A percentile compares a stretch with the other conserved stretches of the same genome.
These are phyloP conservation scores for Conoideocrella luteorostrata DNA, from an alignment of 2,329 filamentous ascomycete species.

Conservation along the genomic window DNA sequence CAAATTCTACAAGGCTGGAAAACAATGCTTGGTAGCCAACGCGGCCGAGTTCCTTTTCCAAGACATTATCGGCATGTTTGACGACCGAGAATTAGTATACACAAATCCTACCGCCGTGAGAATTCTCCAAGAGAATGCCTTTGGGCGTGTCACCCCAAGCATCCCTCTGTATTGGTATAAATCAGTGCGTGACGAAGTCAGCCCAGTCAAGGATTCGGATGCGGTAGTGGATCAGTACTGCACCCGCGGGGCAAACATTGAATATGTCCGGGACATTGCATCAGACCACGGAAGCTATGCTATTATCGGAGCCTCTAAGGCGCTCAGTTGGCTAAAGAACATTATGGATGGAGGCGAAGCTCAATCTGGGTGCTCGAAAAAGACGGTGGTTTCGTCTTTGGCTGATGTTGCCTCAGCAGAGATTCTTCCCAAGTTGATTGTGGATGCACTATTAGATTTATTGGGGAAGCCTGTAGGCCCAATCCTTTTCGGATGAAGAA, in stretches of 20 bases:
- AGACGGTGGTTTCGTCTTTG: neutral
- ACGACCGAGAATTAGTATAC: neutral
- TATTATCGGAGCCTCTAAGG: too few species aligned
- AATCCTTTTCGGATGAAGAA: neutral
- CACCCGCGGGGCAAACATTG: neutral
- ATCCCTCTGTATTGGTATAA: conserved; percentile 1
- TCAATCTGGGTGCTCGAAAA: neutral
- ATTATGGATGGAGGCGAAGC: too few species aligned
- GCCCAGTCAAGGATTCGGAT: neutral
- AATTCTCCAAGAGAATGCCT: neutral
- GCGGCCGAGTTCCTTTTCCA: too few species aligned
- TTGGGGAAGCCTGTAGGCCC: neutral
- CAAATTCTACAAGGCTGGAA: conserved; percentile 22
- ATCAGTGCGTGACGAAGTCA: neutral
- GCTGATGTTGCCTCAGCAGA: neutral
- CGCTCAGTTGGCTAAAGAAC: too few species aligned
- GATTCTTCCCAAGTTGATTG: neutral
- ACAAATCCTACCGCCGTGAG: neutral
- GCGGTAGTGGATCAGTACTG: neutral
- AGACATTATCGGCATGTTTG: too few species aligned
- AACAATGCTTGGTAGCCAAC: conserved; percentile 20
- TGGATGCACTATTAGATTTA: neutral
- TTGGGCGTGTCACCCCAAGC: neutral
- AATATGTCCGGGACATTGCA: too few species aligned
- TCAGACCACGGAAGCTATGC: too few species aligned